Evolutionary conservation across 495 filamentous ascomycete species (phyloP).

Genomic region (Penicillium ochrochloron): DNA sequence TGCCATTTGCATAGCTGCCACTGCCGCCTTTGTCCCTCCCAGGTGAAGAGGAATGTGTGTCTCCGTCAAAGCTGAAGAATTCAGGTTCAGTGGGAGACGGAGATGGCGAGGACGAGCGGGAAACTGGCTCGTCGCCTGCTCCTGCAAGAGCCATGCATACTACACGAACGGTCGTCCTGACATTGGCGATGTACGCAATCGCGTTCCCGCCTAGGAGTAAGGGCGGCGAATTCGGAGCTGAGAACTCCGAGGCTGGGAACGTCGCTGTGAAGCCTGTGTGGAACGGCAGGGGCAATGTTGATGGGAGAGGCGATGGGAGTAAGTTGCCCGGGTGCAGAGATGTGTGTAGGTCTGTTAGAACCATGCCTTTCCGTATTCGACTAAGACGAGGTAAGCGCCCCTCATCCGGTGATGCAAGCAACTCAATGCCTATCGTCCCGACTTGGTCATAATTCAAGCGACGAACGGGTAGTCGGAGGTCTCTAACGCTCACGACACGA

Average conservation of each 20-base stretch:
- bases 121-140: slow-evolving; percentile 33
- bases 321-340: slow-evolving; percentile 40
- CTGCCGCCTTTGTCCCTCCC: slow-evolving; percentile 26
- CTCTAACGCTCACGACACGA: slow-evolving; percentile 83
- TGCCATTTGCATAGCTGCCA: background rate
- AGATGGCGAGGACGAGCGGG: slow-evolving; percentile 20
- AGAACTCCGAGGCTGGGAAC: slow-evolving; percentile 48
- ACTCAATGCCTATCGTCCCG: slow-evolving; percentile 83
- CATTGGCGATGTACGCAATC: slow-evolving; percentile 82
- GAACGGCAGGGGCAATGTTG: slow-evolving; percentile 42
- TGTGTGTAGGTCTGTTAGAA: slow-evolving; percentile 65
- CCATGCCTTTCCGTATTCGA: slow-evolving; percentile 82
- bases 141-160: slow-evolving; percentile 53
- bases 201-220: slow-evolving; percentile 65
- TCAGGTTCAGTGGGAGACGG: slow-evolving; percentile 52
- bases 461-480: slow-evolving; percentile 82
- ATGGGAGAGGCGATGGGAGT: slow-evolving; percentile 30
- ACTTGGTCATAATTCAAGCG: slow-evolving; percentile 80
- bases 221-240: slow-evolving; percentile 43
- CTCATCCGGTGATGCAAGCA: slow-evolving; percentile 42
- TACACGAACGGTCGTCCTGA: slow-evolving; percentile 79
- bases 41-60: slow-evolving; percentile 44
- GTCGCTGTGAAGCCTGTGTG: slow-evolving; percentile 53
- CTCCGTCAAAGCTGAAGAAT: slow-evolving; percentile 68
- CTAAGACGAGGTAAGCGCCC: slow-evolving; percentile 34